phyloP scores from a whole-genome alignment of 768 basidiomycete species.

The Serendipita sp. region DNA sequence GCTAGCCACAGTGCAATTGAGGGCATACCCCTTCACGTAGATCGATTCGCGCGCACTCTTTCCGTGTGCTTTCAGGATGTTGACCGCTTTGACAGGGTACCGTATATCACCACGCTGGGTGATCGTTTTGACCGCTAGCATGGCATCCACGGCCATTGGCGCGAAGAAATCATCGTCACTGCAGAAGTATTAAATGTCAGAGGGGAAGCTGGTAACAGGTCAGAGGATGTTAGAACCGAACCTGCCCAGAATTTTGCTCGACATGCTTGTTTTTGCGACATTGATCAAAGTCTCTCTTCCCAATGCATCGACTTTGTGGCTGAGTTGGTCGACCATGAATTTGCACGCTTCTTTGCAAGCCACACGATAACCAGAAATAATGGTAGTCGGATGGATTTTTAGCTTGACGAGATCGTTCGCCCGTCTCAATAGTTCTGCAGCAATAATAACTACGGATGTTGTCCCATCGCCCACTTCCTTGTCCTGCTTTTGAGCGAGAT shows the following conservation, averaged over 20 bases:
- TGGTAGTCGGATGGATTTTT: conserved; percentile 97
- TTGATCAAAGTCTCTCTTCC: conserved; percentile 87
- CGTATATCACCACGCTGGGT: conserved; percentile 92
- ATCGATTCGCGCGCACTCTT: conserved; percentile 88
- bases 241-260: conserved; percentile 96
- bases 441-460: conserved; percentile 94
- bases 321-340: conserved; percentile 95
- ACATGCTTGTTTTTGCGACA: conserved; percentile 96
- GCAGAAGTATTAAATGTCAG: not conserved
- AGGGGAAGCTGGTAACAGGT: not conserved
- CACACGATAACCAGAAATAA: conserved; percentile 95
- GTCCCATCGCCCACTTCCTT: conserved; percentile 99
- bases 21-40: conserved; percentile 88
- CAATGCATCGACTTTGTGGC: conserved; percentile 84
- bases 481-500: conserved; percentile 97
- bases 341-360: conserved; percentile 95
- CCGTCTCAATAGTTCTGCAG: conserved; percentile 88
- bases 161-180: conserved; percentile 98
- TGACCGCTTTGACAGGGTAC: conserved; percentile 98
- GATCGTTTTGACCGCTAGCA: conserved; percentile 90
- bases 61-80: conserved; percentile 95
- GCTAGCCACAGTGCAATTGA: conserved; percentile 97
- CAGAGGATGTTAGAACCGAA: conserved; percentile 28
- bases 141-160: conserved; percentile 97
- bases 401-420: conserved; percentile 97